Evolutionary conservation across 306 rosid species (phyloP), one percentile per base, ranked within the genome.

Genomic region (Prunus dulcis): DNA sequence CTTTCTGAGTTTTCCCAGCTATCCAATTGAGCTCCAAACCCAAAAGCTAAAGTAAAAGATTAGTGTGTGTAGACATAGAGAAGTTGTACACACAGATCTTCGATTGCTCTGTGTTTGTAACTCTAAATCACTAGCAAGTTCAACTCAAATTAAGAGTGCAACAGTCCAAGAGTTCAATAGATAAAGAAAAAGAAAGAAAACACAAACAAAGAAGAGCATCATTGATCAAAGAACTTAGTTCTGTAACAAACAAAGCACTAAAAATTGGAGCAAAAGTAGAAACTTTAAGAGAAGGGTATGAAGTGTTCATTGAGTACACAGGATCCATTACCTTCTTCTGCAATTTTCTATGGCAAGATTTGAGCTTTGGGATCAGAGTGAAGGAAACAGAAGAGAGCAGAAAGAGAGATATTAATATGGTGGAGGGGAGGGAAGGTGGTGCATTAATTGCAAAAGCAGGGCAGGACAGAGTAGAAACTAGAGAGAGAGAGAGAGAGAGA

Each of bases 401-500:
- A 32, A 19, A 72, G 67, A 53, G 28, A 23, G 30, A 51, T 27
- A 46, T 6, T 46, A 45, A 73, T 61, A 23, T 9, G 30, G 60
- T 6, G 63, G 51, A 50, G 56, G 57, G 82, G 76, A 51, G 73
- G 51, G 76, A 23, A 10, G 78, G 77, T 80, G 82, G 58, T 76
- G 93, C 90, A 89, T 88, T 91, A 80, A 91, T 82, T 88, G 89
- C 87, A 72, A 84, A 80, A 78, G 87, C 60, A 69, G 20, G 19
- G 32, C 83, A 78, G 86, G 49, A 57, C 30, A 65, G 78, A 82
- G 46, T 15, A 3, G n/a, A 49, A 22, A n/a, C 38, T 60, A 28
- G 8, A 60, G 65, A 23, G 30, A 65, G 10, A 47, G 64, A n/a
- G n/a, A n/a, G n/a, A n/a, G n/a, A 46, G 34, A 28, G 8, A 60